Conservation (phyloP, 352 stramenopile species). For the Globisporangium barbulae region DNA sequence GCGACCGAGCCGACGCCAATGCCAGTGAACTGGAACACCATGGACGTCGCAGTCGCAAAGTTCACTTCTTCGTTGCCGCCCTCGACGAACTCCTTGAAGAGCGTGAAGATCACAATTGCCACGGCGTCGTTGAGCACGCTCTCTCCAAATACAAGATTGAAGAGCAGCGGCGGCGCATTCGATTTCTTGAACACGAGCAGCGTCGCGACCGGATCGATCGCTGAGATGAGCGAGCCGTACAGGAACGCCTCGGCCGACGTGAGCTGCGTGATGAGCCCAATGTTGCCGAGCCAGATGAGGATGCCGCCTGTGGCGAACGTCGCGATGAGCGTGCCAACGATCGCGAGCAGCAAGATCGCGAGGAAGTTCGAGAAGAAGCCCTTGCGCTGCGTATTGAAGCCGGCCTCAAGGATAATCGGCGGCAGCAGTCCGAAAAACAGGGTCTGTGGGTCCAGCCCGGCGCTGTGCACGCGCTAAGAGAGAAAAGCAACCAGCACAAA, state of each 20-base stretch:
- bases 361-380: constrained; percentile 51
- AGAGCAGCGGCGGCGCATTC: constrained; percentile 48
- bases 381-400: constrained; percentile 62
- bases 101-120: constrained; percentile 75
- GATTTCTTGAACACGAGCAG: constrained; percentile 74
- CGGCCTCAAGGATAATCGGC: constrained; percentile 64
- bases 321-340: constrained; percentile 50
- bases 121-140: constrained; percentile 62
- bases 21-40: constrained; percentile 31
- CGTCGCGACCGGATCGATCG: constrained; percentile 83
- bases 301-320: constrained; percentile 43
- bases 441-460: constrained; percentile 41
- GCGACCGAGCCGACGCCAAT: constrained; percentile 47
- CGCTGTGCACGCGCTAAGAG: constrained; percentile 20
- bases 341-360: constrained; percentile 37
- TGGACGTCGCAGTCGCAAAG: constrained; percentile 12
- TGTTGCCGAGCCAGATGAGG: constrained; percentile 38
- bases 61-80: constrained; percentile 34
- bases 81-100: constrained; percentile 55
- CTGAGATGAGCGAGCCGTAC: constrained; percentile 77
- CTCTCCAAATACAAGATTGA: constrained; percentile 89
- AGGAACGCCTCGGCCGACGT: constrained; percentile 62
- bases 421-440: constrained; percentile 60
- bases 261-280: constrained; percentile 36
- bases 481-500: background rate